Evolutionary conservation across 1,284 basidiomycete species (phyloP), one percentile per base, ranked within the genome.

Genomic region (Moesziomyces globuligerus): DNA sequence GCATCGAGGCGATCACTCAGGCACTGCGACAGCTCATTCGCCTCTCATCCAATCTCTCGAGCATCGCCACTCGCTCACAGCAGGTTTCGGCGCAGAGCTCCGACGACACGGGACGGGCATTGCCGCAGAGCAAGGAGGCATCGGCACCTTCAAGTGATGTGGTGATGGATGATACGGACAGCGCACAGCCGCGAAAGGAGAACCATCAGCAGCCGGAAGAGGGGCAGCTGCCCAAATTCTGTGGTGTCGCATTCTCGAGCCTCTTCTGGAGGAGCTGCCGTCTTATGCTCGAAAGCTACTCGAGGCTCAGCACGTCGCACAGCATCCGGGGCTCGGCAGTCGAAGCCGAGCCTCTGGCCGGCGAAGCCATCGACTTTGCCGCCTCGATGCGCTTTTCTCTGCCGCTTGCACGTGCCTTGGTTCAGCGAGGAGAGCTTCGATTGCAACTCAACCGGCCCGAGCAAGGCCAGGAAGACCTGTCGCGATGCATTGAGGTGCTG

Each of bases 261-360:
- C 50, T 71, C 24, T 66, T 60, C 45, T 65, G 68, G 68, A 52
- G 61, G 28, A 37, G 51, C 23, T 52, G 67, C 26, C 43, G 52
- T 29, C 38, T 58, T 8, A 48, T 72, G 11, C 36, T 68, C 24
- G 38, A 57, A 15, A 43, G 37, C 5, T 78, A 75, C 46, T 39
- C 60, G 37, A 52, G 46, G 6, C 51, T 79, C 38, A 71, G 70
- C 24, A 49, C 38, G 17, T 26, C 78, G 37, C 68, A 80, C 37
- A 62, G 69, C n/a, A 21, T 50, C 20, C 78, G 79, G 18, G 80
- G 80, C 29, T 72, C 72, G 9, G 72, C 62, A 7, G 45, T 64
- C 7, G 78, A 81, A 26, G 77, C 80, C 3, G 74, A 75, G n/a
- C 65, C 66, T 2, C 71, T 75, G 49, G 78, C 70, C 10, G 47